Evolutionary conservation across 352 stramenopile genomes (phyloP), one percentile per base, ranked within the genome.

Genomic region (Pythium angustatum): DNA sequence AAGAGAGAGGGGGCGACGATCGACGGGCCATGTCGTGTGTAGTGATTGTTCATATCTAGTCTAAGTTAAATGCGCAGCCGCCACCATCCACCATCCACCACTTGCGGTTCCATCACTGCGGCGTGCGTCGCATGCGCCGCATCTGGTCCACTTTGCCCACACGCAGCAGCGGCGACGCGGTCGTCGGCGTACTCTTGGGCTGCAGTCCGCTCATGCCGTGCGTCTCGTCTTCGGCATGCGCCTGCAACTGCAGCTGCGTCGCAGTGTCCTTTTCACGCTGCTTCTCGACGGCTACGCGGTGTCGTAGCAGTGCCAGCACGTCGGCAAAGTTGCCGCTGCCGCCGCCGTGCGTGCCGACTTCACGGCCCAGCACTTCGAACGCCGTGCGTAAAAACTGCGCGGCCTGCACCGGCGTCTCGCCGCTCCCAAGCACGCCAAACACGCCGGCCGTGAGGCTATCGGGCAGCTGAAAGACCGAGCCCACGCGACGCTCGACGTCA

Each of bases 371-470:
- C 22, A 93, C 79, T 40, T 94, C 85, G 14, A 95, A 74, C 21
- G 85, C 83, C 30, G 79, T 87, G 3, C 83, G 78, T 22, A 91
- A 66, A 45, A 80, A 89, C 12, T 76, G 75, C 38, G 88, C 49
- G 12, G 86, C 81, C 26, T 81, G 73, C 30, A 68, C 58, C 0
- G 68, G 64, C 6, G 75, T 79, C 58, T 91, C 81, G 21, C 78
- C 78, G 30, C 88, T 79, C 61, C 83, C 89, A 24, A 92, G 59
- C 0, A 90, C 48, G 14, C 83, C 85, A 11, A 96, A 83, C 27
- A 94, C 81, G 14, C 86, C 84, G 7, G 81, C 84, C 4, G 85
- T 90, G 64, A 96, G 83, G 52, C 84, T 94, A 71, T 96, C 86
- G 2, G 74, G 62, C 8, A 95, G 71, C 45, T 93, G 60, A 55